A percentile compares a stretch with the other conserved stretches of the same genome.
Evolutionary conservation across 768 basidiomycete genomes (phyloP).

Genomic region (Holtermannia corniformis): DNA sequence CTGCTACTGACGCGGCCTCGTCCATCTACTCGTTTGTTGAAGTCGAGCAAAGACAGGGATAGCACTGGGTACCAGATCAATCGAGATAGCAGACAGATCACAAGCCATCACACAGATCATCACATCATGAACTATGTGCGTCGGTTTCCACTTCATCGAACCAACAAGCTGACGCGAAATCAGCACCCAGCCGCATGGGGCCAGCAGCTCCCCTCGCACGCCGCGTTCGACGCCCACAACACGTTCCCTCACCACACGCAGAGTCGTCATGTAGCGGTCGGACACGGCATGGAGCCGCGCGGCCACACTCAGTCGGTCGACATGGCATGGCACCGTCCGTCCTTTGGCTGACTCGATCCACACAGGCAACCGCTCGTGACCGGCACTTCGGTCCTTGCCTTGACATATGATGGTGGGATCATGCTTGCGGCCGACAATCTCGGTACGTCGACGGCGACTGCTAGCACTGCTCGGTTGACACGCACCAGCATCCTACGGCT

Average conservation of each 20-base stretch:
- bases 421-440: conserved; percentile 99
- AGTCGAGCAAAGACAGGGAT: too few relatives aligned
- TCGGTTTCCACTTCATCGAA: too few relatives aligned
- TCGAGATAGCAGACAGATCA: too few relatives aligned
- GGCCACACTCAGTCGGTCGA: conserved; percentile 66
- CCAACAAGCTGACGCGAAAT: background rate
- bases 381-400: conserved; percentile 87
- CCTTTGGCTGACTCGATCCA: background rate
- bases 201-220: conserved; percentile 42
- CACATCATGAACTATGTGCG: background rate
- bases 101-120: too few relatives aligned
- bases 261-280: conserved; percentile 29
- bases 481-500: conserved; percentile 78
- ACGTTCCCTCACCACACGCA: conserved; percentile 66
- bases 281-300: conserved; percentile 8
- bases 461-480: background rate
- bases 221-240: conserved; percentile 62
- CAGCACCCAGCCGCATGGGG: conserved; percentile 35
- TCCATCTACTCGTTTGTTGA: too few relatives aligned
- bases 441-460: too few relatives aligned
- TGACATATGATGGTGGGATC: conserved; percentile 91
- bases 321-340: background rate
- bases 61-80: too few relatives aligned
- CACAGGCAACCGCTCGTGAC: conserved; percentile 85
- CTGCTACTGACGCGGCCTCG: too few relatives aligned